Conservation (phyloP, 2,329 filamentous ascomycete genomes). For the Aspergillus pseudoviridinutans region DNA sequence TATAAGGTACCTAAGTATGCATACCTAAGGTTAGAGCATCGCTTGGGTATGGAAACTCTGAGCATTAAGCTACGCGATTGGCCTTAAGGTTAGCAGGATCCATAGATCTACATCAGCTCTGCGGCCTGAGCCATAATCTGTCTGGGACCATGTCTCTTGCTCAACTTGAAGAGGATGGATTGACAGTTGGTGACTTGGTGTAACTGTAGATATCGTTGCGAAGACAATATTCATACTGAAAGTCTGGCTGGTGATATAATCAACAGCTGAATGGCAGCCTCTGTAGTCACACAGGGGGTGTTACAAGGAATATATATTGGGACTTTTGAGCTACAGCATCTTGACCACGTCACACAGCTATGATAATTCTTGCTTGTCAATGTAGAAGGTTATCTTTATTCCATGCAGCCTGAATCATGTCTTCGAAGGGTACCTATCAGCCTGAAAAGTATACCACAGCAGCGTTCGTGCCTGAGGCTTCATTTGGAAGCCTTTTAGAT, state of each 20-base stretch:
- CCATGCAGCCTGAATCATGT: background rate
- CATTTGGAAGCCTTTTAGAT: background rate
- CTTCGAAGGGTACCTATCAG: background rate
- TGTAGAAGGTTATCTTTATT: no score
- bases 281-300: no score
- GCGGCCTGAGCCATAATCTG: background rate
- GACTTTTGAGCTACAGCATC: no score
- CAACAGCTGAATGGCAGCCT: no score
- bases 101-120: background rate
- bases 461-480: background rate
- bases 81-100: background rate
- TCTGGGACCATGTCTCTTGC: background rate
- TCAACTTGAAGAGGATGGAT: background rate
- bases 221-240: no score
- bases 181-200: no score
- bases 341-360: no score
- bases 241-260: no score
- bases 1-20: background rate
- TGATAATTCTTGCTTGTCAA: no score
- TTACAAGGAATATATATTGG: no score
- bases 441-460: background rate
- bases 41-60: background rate
- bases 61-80: background rate
- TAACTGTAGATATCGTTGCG: no score
- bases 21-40: background rate